Evolutionary conservation across 2,329 filamentous ascomycete genomes (phyloP).

Genomic region (Paraconiothyrium brasiliense): DNA sequence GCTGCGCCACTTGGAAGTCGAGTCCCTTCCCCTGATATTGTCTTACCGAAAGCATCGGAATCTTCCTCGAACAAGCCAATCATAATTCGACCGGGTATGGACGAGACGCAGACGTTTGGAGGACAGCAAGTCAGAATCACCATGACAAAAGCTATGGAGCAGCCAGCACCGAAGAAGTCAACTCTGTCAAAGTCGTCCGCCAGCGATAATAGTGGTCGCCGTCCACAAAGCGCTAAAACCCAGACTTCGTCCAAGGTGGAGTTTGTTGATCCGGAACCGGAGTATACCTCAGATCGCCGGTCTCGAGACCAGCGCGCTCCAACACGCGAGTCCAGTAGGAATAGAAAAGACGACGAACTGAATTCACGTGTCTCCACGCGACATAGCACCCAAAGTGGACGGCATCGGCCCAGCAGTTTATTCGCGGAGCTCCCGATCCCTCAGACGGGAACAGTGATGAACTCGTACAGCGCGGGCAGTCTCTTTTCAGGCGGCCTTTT

Average conservation of each 20-base stretch:
- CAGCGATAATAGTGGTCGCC: neutral
- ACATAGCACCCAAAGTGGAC: neutral
- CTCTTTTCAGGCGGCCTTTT: neutral
- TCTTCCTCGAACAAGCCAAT: neutral
- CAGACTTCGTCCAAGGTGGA: neutral
- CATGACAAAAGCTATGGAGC: neutral
- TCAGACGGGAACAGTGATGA: neutral
- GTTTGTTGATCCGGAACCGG: neutral
- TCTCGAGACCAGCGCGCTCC: slow-evolving; percentile 1
- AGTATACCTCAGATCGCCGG: neutral
- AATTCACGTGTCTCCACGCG: neutral
- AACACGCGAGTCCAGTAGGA: slow-evolving; percentile 1
- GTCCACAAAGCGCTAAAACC: neutral
- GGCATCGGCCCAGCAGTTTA: neutral
- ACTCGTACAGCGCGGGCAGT: neutral
- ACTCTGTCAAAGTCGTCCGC: neutral
- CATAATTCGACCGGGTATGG: slow-evolving; percentile 1
- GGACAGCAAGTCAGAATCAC: slow-evolving; percentile 1
- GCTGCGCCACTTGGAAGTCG: neutral
- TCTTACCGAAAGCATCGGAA: neutral
- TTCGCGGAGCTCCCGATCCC: neutral
- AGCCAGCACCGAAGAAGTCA: neutral
- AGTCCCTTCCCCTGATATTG: slow-evolving; percentile 2
- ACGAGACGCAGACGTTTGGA: neutral
- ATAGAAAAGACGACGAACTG: slow-evolving; percentile 3